Evolutionary conservation across 345 rosid species (phyloP).

Genomic region (Lepidium aucheri): DNA sequence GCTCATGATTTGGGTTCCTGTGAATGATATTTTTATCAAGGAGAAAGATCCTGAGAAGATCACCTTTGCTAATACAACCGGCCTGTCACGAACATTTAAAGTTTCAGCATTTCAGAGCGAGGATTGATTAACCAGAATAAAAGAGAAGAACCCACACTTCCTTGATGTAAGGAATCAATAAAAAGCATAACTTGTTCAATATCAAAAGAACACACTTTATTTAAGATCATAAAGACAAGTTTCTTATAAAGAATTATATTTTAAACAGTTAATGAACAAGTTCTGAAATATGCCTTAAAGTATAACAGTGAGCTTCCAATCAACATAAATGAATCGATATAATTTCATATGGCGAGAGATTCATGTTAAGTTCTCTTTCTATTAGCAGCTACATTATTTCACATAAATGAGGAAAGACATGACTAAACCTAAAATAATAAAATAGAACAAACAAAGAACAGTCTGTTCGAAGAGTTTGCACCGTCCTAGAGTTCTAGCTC

Average conservation of each 20-base stretch:
- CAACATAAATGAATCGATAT: neutral
- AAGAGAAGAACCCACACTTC: neutral
- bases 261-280: neutral
- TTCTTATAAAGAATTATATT: neutral
- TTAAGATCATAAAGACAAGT: neutral
- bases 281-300: neutral
- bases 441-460: neutral
- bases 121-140: neutral
- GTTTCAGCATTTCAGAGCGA: conserved; percentile 31
- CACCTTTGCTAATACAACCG: conserved; percentile 34
- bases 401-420: neutral
- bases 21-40: conserved; percentile 38
- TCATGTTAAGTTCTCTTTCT: neutral
- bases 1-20: conserved; percentile 49
- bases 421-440: neutral
- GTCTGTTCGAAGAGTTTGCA: neutral
- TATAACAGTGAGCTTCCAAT: neutral
- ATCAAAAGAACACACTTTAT: neutral
- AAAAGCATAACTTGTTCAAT: neutral
- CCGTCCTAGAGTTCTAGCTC: neutral
- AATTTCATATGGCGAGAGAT: neutral
- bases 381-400: neutral
- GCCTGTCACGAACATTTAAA: conserved; percentile 48
- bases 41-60: conserved; percentile 30
- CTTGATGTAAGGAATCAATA: conserved; percentile 8